A percentile compares a stretch with the other conserved stretches of the same genome.
Conservation (phyloP, 2,329 filamentous ascomycete species). For the Davidsoniella australis region DNA sequence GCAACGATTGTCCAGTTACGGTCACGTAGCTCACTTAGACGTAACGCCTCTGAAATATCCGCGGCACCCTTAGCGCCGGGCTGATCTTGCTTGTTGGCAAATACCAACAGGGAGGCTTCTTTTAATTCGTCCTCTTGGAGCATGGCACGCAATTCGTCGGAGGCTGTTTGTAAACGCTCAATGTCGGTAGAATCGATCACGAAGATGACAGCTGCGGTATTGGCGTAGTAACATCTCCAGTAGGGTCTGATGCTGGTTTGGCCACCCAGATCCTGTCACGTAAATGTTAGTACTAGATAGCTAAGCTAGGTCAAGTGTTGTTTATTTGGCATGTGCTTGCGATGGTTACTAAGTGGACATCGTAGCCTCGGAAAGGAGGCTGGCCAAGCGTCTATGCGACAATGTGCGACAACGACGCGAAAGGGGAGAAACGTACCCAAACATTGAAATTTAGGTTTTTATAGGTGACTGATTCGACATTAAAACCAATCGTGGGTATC, state of each 20-base stretch:
- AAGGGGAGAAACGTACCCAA: slow-evolving; percentile 46
- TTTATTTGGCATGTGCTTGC: background rate
- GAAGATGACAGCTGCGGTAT: slow-evolving; percentile 96
- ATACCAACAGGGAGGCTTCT: slow-evolving; percentile 81
- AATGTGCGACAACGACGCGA: background rate
- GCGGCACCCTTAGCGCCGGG: slow-evolving; percentile 91
- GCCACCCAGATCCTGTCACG: slow-evolving; percentile 63
- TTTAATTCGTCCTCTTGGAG: slow-evolving; percentile 91
- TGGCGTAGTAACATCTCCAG: slow-evolving; percentile 98
- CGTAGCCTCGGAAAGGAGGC: slow-evolving; percentile 5
- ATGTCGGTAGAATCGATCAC: slow-evolving; percentile 98
- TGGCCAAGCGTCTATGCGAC: background rate
- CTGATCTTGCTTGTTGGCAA: slow-evolving; percentile 98
- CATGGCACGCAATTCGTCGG: slow-evolving; percentile 88
- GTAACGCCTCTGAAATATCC: slow-evolving; percentile 87
- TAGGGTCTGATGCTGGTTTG: slow-evolving; percentile 98
- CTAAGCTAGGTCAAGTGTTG: background rate
- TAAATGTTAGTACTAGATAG: background rate
- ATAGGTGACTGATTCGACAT: slow-evolving; percentile 96
- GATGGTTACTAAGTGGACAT: background rate
- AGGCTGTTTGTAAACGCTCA: slow-evolving; percentile 78
- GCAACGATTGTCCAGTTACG: slow-evolving; percentile 99
- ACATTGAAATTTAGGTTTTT: slow-evolving; percentile 98
- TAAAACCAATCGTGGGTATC: slow-evolving; percentile 98
- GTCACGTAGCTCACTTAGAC: slow-evolving; percentile 78